phyloP scores from a whole-genome alignment of 1,284 basidiomycete species.

The Trametes hirsuta region DNA sequence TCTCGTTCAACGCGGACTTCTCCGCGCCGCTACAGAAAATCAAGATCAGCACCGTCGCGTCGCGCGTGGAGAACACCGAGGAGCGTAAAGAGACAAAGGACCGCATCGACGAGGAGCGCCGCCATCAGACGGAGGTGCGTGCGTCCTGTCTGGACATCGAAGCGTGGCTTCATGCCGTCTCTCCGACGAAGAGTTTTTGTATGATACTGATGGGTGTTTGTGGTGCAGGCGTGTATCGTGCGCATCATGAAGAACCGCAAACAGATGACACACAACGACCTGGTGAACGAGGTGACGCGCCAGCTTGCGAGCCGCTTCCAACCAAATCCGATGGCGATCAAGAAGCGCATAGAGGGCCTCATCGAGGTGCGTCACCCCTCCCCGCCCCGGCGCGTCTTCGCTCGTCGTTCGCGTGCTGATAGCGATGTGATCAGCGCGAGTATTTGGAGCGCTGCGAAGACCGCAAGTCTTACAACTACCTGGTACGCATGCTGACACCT shows the following conservation, averaged over 20 bases:
- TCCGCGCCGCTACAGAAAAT: conserved; percentile 84
- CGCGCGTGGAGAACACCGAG: conserved; percentile 82
- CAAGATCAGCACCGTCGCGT: conserved; percentile 92
- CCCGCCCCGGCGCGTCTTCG: neutral
- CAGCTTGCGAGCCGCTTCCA: conserved; percentile 87
- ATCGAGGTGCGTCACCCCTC: conserved; percentile 75
- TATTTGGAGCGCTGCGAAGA: conserved; percentile 82
- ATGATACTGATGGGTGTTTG: neutral
- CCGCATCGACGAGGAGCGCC: conserved; percentile 92
- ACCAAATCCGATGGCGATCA: conserved; percentile 86
- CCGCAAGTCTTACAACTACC: conserved; percentile 81
- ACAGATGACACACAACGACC: conserved; percentile 85
- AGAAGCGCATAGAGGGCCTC: conserved; percentile 92
- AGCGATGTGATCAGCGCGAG: conserved; percentile 56
- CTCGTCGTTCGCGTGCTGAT: conserved; percentile 4
- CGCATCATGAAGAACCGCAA: conserved; percentile 98
- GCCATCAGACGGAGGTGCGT: conserved; percentile 85
- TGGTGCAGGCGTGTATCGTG: conserved; percentile 87
- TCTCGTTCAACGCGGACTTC: conserved; percentile 90
- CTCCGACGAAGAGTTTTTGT: too few species aligned
- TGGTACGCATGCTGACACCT: conserved; percentile 42
- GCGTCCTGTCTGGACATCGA: neutral
- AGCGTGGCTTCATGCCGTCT: too few species aligned
- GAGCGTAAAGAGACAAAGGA: conserved; percentile 92
- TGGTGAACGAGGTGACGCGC: conserved; percentile 89